Conservation (phyloP, 768 basidiomycete genomes). For the Xerocomus potaroensis region DNA sequence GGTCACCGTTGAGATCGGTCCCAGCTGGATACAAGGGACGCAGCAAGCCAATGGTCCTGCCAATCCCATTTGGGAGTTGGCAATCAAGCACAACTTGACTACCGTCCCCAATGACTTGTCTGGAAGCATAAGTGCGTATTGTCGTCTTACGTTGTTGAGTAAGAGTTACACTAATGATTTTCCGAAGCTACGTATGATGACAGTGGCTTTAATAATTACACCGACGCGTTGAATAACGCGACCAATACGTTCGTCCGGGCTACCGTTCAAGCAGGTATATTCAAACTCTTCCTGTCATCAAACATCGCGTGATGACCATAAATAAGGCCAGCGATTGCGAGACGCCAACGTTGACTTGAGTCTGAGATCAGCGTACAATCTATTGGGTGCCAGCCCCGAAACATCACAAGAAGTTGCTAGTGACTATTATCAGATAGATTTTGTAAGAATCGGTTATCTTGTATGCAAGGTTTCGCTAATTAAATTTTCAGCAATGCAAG, state of each 20-base stretch:
- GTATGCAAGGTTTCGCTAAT: slow-evolving; percentile 1
- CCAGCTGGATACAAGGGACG: slow-evolving; percentile 57
- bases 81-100: slow-evolving; percentile 46
- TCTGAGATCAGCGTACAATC: slow-evolving; percentile 48
- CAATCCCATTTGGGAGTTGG: slow-evolving; percentile 59
- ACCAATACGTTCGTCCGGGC: slow-evolving; percentile 36
- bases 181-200: slow-evolving; percentile 54
- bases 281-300: slow-evolving; percentile 27
- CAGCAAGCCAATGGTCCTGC: slow-evolving; percentile 44
- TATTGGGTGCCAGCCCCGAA: slow-evolving; percentile 44
- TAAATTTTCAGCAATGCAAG: slow-evolving; percentile 26
- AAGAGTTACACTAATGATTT: not conserved
- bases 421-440: slow-evolving; percentile 54
- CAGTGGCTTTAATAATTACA: slow-evolving; percentile 45
- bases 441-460: slow-evolving; percentile 11
- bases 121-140: slow-evolving; percentile 40
- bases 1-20: slow-evolving; percentile 50
- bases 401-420: slow-evolving; percentile 45
- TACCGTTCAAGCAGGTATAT: slow-evolving; percentile 43
- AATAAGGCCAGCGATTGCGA: slow-evolving; percentile 12
- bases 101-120: slow-evolving; percentile 43
- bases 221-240: slow-evolving; percentile 40
- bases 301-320: slow-evolving; percentile 33
- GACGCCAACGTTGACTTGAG: slow-evolving; percentile 46
- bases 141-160: not conserved